Evolutionary conservation across 805 yeast genomes (phyloP), one percentile per base, ranked within the genome.

Genomic region (Candida ipomoeae): DNA sequence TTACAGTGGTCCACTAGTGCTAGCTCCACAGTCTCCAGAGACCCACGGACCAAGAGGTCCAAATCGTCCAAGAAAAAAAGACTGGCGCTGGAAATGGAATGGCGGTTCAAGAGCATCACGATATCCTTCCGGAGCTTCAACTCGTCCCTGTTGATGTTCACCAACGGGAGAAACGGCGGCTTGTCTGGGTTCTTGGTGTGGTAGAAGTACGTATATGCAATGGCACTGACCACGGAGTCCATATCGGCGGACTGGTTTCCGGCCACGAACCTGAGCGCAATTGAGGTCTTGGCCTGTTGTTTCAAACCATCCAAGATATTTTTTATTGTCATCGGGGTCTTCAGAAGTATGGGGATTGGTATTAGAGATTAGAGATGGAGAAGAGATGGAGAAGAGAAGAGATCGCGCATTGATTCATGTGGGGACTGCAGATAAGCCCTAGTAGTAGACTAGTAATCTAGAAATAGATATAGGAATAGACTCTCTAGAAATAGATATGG

Each of bases 181-280:
- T 62, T 54, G 15, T 50, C 40, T 3, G 70, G 69, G 43, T 69
- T 59, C 10, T 57, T 60, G 21, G 66, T 49, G 48, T 74, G 67
- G 29, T 70, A 67, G 52, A 85, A 75, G 59, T 80, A 89, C 0
- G 96, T 83, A 61, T 83, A 87, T 3, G 86, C 62, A 5, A 94
- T 71, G 0, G 97, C 84, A 49, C 85, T 78, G 1, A 89, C 79
- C 32, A 90, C 85, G 0, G 97, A 91, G 66, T 92, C 99, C 70
- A 94, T 70, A 66, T 92, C 86, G 0, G 94, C 91, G 4, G 94
- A 81, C 60, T 89, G 94, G 62, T 90, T 90, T 1, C 97, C 97
- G 0, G 85, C 71, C 0, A 85, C 91, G 20, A 85, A 61, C 31
- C 59, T 55, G 34, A 68, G 68, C 64, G 26, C 40, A 6, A 34